Conservation (phyloP, 1,284 basidiomycete genomes). For the Xanthoconium separans region DNA sequence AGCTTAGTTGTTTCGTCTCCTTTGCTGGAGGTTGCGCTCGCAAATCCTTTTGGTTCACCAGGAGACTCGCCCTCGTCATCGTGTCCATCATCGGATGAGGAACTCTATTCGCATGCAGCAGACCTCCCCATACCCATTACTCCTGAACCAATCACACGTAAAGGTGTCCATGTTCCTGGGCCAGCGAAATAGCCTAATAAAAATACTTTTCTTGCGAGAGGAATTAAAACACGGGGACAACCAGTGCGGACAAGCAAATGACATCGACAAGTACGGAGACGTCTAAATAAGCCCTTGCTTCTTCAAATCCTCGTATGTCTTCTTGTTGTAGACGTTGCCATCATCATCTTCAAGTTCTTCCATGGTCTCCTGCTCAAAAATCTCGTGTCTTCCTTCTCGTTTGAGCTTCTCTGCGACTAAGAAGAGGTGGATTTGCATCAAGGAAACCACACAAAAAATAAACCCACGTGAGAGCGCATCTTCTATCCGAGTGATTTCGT, state of each 20-base stretch:
- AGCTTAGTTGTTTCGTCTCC: slow-evolving; percentile 46
- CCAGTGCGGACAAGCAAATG: slow-evolving; percentile 13
- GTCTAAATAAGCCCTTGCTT: slow-evolving; percentile 82
- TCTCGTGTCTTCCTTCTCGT: slow-evolving; percentile 88
- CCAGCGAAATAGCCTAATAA: slow-evolving; percentile 14
- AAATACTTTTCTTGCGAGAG: neutral
- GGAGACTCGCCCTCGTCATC: slow-evolving; percentile 64
- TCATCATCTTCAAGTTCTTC: slow-evolving; percentile 97
- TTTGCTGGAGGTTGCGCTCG: slow-evolving; percentile 37
- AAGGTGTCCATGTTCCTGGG: slow-evolving; percentile 10
- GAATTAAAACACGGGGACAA: slow-evolving; percentile 3
- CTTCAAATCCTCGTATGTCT: slow-evolving; percentile 90
- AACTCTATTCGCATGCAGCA: slow-evolving; percentile 70
- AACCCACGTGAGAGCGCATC: slow-evolving; percentile 89
- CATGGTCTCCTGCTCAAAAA: slow-evolving; percentile 89
- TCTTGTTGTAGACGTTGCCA: slow-evolving; percentile 91
- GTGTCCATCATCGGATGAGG: slow-evolving; percentile 79
- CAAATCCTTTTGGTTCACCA: slow-evolving; percentile 72
- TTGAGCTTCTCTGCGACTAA: slow-evolving; percentile 95
- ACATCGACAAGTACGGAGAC: slow-evolving; percentile 2
- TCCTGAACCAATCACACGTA: slow-evolving; percentile 38
- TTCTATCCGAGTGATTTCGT: slow-evolving; percentile 96
- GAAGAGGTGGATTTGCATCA: slow-evolving; percentile 1
- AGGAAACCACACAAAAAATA: slow-evolving; percentile 1
- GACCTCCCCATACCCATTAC: slow-evolving; percentile 61